These are phyloP conservation scores for Chimonanthus praecox DNA, from an alignment of 164 flowering plant species.

Conservation along the genomic window DNA sequence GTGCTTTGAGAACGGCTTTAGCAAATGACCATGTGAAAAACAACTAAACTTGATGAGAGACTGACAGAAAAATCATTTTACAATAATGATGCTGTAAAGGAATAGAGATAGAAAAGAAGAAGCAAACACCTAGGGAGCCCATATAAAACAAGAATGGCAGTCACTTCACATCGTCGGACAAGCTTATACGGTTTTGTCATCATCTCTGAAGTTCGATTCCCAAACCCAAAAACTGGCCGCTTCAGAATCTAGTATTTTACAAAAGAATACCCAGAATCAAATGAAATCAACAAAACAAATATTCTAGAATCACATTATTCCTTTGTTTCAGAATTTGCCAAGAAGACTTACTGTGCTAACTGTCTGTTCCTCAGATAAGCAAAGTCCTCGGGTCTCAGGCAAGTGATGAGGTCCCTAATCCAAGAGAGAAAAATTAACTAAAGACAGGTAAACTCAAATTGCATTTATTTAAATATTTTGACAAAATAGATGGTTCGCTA, in stretches of 20 bases:
- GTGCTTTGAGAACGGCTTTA: too few relatives aligned
- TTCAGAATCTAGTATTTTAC: conserved; percentile 38
- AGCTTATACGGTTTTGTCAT: conserved; percentile 77
- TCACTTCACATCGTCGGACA: conserved; percentile 83
- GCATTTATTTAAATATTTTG: too few relatives aligned
- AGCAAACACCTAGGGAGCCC: conserved; percentile 93
- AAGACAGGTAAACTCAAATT: neutral
- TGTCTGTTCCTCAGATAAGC: conserved; percentile 85
- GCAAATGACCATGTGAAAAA: neutral
- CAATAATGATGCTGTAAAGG: neutral
- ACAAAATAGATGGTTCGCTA: too few relatives aligned
- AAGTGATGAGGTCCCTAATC: conserved; percentile 75
- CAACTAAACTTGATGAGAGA: neutral
- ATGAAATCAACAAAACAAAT: neutral
- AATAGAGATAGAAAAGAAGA: neutral
- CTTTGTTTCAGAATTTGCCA: neutral
- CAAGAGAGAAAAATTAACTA: neutral
- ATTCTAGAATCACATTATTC: too few relatives aligned
- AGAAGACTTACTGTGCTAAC: conserved; percentile 60
- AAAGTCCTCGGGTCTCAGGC: conserved; percentile 91
- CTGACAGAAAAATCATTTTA: neutral
- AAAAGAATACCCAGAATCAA: conserved; percentile 7
- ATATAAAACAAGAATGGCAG: conserved; percentile 89
- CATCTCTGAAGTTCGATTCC: conserved; percentile 60
- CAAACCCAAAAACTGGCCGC: conserved; percentile 74